These are phyloP conservation scores for Benincasa hispida DNA, from an alignment of 306 rosid species.

Conservation along the genomic window DNA sequence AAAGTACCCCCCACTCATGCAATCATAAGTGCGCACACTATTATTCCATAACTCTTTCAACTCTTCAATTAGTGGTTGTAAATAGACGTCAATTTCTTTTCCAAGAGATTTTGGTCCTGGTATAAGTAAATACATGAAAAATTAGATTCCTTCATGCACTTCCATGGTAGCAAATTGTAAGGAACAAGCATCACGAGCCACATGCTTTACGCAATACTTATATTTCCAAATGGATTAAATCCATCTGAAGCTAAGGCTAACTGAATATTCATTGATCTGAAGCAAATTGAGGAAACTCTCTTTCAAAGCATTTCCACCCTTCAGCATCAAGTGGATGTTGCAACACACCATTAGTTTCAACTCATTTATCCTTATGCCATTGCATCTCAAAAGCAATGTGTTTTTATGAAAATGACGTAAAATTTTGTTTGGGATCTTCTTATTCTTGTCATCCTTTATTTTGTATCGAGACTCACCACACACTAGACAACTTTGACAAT, in stretches of 20 bases:
- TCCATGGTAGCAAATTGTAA: neutral
- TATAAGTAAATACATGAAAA: too few species aligned
- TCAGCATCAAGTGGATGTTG: neutral
- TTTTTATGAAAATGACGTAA: too few species aligned
- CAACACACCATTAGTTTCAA: neutral
- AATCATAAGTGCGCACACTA: neutral
- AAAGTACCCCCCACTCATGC: too few species aligned
- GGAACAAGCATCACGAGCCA: neutral
- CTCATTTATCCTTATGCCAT: neutral
- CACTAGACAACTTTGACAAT: too few species aligned
- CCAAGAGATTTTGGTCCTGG: neutral
- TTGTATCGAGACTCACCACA: too few species aligned
- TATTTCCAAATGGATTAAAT: too few species aligned
- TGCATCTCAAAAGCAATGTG: too few species aligned
- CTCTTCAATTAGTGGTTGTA: neutral
- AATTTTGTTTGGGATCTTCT: too few species aligned
- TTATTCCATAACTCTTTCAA: neutral
- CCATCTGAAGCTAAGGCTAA: neutral
- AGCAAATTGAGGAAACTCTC: neutral
- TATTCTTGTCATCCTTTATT: too few species aligned
- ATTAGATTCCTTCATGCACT: neutral
- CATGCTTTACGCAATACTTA: neutral
- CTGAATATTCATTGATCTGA: neutral
- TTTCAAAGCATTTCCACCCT: neutral
- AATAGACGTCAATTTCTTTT: neutral